Conservation (phyloP, 768 basidiomycete species). For the Lyophyllum atratum region DNA sequence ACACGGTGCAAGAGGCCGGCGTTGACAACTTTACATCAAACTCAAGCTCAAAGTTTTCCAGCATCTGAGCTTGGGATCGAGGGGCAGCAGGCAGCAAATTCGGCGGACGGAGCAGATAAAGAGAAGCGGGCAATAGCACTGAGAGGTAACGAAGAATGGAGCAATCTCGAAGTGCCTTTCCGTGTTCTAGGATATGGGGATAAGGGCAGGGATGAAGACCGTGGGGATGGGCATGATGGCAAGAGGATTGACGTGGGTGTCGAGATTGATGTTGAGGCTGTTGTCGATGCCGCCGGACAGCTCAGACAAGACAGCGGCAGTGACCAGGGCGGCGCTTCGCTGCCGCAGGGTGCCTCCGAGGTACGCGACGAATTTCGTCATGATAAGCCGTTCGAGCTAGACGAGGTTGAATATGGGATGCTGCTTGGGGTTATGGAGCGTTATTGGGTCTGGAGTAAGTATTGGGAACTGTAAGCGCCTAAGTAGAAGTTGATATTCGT, state of each 20-base stretch:
- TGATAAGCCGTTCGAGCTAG: constrained; percentile 24
- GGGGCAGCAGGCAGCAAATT: background rate
- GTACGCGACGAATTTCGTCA: constrained; percentile 7
- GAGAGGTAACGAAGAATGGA: background rate
- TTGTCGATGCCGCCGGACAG: constrained; percentile 17
- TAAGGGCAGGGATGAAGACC: constrained; percentile 4
- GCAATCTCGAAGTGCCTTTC: background rate
- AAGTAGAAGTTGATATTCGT: background rate
- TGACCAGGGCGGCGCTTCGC: constrained; percentile 3
- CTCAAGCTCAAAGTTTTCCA: background rate
- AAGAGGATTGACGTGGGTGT: constrained; percentile 5
- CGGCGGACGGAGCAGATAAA: background rate
- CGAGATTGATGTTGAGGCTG: constrained; percentile 3
- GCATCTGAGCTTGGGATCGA: background rate
- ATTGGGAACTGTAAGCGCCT: constrained; percentile 14
- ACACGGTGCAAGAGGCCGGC: constrained; percentile 12
- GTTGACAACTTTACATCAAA: background rate
- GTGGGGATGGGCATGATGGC: background rate
- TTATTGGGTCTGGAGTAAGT: constrained; percentile 30
- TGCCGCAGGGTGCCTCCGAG: constrained; percentile 2
- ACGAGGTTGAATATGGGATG: constrained; percentile 41
- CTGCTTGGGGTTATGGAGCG: constrained; percentile 39
- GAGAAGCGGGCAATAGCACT: background rate
- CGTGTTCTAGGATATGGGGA: background rate
- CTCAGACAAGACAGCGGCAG: constrained; percentile 6